Base-by-base conservation (phyloP, 805 yeast species). In the Spathaspora sp. region DNA sequence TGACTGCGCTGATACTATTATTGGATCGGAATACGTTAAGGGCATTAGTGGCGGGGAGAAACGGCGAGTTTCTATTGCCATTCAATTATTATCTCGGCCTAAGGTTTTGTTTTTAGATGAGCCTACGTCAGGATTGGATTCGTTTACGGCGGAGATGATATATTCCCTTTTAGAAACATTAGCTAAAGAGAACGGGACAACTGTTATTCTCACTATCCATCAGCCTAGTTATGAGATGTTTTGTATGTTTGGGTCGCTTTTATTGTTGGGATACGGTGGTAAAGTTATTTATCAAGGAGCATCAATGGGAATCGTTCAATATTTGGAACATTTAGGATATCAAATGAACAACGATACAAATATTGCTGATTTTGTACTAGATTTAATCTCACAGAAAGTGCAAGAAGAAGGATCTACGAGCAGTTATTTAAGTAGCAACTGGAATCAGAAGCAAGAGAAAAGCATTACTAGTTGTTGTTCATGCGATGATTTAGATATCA, bases 71-170 rank as follows among this genome's bases (percentile, higher is more conserved):
- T 85, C 93, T 0, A 88, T 90, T 65, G 93, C 92, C 2, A 79
- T 88, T 44, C 96, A 89, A 62, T 69, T 90, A 35, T 69, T 90
- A 42, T 82, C 85, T 52, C 82, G 82, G 51, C 93, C 96, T 0
- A 82, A 83, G 51, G 75, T 90, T 39, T 64, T 90, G 35, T 76
- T 90, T 47, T 66, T 90, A 20, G 97, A 90, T 66, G 97, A 90
- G 61, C 96, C 97, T 2, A 90, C 96, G 0, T 87, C 96, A 4
- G 97, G 97, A 0, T 73, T 90, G 23, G 97, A 90, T 61, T 81
- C 92, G 11, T 81, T 87, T 52, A 88, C 94, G 0, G 87, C 96
- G 0, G 76, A 80, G 1, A 79, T 88, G 2, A 86, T 89, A 35
- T 64, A 90, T 42, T 71, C 76, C 29, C 79, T 89, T 40, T 70